phyloP scores from a whole-genome alignment of 106 monocot species.

The Phalaenopsis equestris region DNA sequence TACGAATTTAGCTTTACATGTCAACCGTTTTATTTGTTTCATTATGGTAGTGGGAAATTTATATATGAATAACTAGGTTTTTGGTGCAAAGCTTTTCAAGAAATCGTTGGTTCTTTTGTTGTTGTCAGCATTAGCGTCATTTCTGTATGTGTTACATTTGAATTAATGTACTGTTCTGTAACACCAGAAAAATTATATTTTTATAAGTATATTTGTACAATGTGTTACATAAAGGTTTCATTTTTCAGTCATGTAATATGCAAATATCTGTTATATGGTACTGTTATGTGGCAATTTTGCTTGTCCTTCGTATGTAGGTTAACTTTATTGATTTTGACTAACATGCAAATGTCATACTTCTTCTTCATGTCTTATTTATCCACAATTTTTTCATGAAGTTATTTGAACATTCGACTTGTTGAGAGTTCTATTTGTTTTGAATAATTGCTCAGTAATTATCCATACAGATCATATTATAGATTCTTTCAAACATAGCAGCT shows the following conservation, averaged over 20 bases:
- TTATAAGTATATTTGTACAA: background rate
- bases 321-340: background rate
- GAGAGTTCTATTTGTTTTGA: background rate
- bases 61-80: background rate
- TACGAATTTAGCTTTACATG: background rate
- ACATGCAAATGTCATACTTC: background rate
- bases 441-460: background rate
- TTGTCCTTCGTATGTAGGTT: background rate
- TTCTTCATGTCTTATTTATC: background rate
- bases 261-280: background rate
- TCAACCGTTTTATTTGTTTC: background rate
- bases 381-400: background rate
- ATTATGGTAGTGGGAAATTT: background rate
- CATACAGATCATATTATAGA: background rate
- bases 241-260: background rate
- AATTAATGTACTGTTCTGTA: background rate
- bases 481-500: background rate
- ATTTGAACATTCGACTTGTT: background rate
- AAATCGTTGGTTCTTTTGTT: background rate
- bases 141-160: background rate
- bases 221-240: background rate
- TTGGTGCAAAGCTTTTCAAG: background rate
- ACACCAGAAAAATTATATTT: background rate
- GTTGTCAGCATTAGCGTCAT: background rate
- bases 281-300: background rate